Conservation (phyloP, 2,329 filamentous ascomycete genomes). For the Fusarium robinianum region DNA sequence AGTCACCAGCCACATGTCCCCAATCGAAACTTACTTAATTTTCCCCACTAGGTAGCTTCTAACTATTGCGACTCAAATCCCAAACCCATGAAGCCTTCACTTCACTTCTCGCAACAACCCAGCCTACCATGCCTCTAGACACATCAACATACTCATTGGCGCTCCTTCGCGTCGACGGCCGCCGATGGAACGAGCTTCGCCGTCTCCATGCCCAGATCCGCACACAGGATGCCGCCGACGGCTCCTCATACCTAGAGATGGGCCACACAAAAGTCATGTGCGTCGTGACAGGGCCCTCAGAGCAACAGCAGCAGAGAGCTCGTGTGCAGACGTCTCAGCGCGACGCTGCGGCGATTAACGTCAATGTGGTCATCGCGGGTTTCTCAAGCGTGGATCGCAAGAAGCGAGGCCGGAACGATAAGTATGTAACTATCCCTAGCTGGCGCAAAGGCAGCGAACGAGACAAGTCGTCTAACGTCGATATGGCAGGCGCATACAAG, state of each 20-base stretch:
- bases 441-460: not conserved
- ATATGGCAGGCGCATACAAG: constrained; percentile 71
- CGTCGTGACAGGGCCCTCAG: constrained; percentile 83
- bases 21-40: constrained; percentile 26
- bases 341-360: constrained; percentile 64
- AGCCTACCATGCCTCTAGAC: constrained; percentile 79
- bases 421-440: constrained; percentile 56
- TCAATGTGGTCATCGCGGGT: constrained; percentile 83
- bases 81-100: constrained; percentile 2
- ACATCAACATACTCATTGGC: constrained; percentile 89
- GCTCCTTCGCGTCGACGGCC: constrained; percentile 78
- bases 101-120: not conserved
- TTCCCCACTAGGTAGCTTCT: constrained; percentile 32
- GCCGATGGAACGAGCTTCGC: constrained; percentile 96
- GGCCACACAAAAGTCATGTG: constrained; percentile 98
- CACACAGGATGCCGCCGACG: constrained; percentile 90
- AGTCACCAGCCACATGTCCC: constrained; percentile 26
- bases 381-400: constrained; percentile 88
- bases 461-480: no score
- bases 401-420: constrained; percentile 74
- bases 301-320: constrained; percentile 52
- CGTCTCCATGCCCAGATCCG: constrained; percentile 86
- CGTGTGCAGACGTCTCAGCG: constrained; percentile 52
- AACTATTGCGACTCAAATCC: constrained; percentile 8
- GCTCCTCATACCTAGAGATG: constrained; percentile 92